Evolutionary conservation across 345 rosid genomes (phyloP).

Genomic region (Populus ilicifolia): DNA sequence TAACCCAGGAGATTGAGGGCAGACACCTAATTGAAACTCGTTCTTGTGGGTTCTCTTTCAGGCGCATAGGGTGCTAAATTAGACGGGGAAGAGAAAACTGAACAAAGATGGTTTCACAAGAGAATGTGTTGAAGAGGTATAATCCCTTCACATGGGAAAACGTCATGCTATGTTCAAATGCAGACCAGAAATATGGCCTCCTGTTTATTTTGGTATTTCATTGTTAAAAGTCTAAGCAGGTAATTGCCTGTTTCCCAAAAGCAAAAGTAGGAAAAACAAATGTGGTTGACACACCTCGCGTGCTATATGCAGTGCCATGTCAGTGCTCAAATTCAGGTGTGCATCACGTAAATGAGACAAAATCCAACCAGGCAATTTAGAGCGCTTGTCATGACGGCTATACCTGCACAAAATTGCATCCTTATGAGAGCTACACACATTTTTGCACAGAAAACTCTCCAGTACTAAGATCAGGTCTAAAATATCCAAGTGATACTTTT

Average conservation of each 20-base stretch:
- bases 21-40: too few relatives aligned
- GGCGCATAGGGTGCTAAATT: too few relatives aligned
- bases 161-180: background rate
- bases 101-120: too few relatives aligned
- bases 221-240: background rate
- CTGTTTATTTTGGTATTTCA: background rate
- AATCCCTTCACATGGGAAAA: background rate
- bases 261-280: background rate
- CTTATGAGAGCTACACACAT: background rate
- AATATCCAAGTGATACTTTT: background rate
- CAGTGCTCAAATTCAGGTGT: constrained; percentile 88
- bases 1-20: too few relatives aligned
- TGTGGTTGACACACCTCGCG: constrained; percentile 54
- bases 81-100: too few relatives aligned
- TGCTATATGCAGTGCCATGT: constrained; percentile 91
- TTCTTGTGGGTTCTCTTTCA: too few relatives aligned
- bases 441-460: too few relatives aligned
- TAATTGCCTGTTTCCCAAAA: background rate
- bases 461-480: background rate
- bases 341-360: constrained; percentile 85
- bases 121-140: too few relatives aligned
- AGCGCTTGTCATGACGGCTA: constrained; percentile 95
- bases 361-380: constrained; percentile 96
- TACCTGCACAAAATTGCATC: constrained; percentile 47
- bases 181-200: background rate